phyloP scores from a whole-genome alignment of 768 basidiomycete species.

The Agrocybe pediades region DNA sequence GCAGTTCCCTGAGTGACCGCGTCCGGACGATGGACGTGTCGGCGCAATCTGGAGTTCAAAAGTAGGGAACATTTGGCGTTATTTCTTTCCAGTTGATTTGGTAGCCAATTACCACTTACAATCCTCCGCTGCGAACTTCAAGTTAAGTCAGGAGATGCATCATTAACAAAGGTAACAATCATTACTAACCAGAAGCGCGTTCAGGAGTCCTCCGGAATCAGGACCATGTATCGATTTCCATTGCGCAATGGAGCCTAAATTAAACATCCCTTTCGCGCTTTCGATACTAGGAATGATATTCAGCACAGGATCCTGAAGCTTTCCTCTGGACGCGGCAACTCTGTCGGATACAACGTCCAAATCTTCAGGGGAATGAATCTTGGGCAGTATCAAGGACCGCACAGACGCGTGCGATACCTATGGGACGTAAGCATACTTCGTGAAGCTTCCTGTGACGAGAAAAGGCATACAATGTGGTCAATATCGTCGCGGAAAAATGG shows the following conservation, averaged over 20 bases:
- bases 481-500: slow-evolving; percentile 70
- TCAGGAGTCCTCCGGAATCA: slow-evolving; percentile 52
- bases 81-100: neutral
- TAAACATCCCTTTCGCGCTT: slow-evolving; percentile 72
- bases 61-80: neutral
- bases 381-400: slow-evolving; percentile 78
- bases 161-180: neutral
- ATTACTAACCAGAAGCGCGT: slow-evolving; percentile 62
- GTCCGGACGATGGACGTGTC: slow-evolving; percentile 85
- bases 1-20: slow-evolving; percentile 69
- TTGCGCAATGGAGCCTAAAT: slow-evolving; percentile 67
- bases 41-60: slow-evolving; percentile 75
- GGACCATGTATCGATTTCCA: slow-evolving; percentile 60
- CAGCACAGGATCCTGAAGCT: slow-evolving; percentile 35
- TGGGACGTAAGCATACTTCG: neutral
- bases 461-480: slow-evolving; percentile 42
- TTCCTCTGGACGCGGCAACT: slow-evolving; percentile 33
- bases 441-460: neutral
- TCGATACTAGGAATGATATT: slow-evolving; percentile 83
- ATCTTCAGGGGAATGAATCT: slow-evolving; percentile 72
- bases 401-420: slow-evolving; percentile 43
- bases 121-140: slow-evolving; percentile 92
- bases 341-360: slow-evolving; percentile 60
- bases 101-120: slow-evolving; percentile 47
- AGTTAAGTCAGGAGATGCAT: neutral